A percentile compares a stretch with the other conserved stretches of the same genome.
Conservation (phyloP, 192 early-diverging fungal species). For the Linnemannia hyalina region DNA sequence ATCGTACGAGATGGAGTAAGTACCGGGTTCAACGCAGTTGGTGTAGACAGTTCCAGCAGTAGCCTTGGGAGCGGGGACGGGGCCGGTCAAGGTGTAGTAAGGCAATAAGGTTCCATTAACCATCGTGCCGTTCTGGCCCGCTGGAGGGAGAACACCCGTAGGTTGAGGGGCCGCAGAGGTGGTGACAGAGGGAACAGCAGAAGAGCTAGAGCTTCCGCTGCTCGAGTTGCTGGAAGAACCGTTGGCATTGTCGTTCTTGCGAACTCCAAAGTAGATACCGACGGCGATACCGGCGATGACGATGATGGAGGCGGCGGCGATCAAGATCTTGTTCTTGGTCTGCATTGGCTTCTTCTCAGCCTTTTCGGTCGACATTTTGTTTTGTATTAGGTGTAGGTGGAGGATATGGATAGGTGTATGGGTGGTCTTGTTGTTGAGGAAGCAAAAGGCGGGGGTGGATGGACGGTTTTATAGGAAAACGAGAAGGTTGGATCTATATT, state of each 20-base stretch:
- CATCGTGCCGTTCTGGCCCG: slow-evolving; percentile 45
- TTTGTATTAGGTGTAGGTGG: neutral
- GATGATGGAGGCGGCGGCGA: slow-evolving; percentile 27
- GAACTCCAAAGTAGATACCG: slow-evolving; percentile 50
- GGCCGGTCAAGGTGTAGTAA: slow-evolving; percentile 39
- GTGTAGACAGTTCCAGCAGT: slow-evolving; percentile 45
- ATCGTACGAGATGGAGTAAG: slow-evolving; percentile 51
- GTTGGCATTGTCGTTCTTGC: slow-evolving; percentile 31
- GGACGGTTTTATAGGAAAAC: neutral
- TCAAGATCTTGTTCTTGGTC: slow-evolving; percentile 59
- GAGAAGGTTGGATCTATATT: neutral
- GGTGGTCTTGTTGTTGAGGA: neutral
- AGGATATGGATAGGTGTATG: neutral
- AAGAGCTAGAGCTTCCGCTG: neutral
- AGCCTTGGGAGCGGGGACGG: slow-evolving; percentile 24
- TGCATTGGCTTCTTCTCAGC: slow-evolving; percentile 55
- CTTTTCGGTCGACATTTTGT: slow-evolving; percentile 22
- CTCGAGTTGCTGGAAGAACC: slow-evolving; percentile 4
- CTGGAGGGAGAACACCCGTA: neutral
- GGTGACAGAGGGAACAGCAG: neutral
- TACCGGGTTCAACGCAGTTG: slow-evolving; percentile 37
- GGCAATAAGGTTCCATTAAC: slow-evolving; percentile 51
- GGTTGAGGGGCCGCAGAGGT: slow-evolving; percentile 7
- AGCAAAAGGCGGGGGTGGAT: neutral
- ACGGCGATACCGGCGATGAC: slow-evolving; percentile 42